Base-by-base conservation (phyloP, 2,329 filamentous ascomycete species). In the Scedosporium boydii region DNA sequence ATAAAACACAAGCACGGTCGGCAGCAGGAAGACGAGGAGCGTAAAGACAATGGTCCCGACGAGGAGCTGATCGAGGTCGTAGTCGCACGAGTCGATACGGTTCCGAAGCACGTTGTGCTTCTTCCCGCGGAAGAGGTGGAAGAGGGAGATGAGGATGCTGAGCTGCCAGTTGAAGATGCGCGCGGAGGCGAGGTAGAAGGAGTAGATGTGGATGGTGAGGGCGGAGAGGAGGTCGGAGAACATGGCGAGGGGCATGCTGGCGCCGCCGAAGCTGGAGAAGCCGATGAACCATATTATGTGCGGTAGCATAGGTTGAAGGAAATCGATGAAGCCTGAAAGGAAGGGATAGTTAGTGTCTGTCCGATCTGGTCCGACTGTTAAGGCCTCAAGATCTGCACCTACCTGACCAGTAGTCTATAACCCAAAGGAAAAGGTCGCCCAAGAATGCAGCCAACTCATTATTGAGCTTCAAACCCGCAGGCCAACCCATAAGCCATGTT, bases 101-200 rank as follows among this genome's bases (percentile, higher is more conserved):
- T 97, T 96, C 65, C 96, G 89, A 23, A 99, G 84, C 16, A 99
- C 89, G 68, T 99, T 99, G 72, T 96, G 89, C 75, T 99, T 99
- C 78, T 97, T 98, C 63, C 95, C 96, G 38, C 93, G 90, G 72
- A 99, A 99, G 9, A 99, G 86, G 73, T 99, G 96, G 75, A 99
- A 99, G n/a, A 99, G 86, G 10, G 93, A 98, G 67, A 93, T 88
- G 66, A 99, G 88, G 65, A 99, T 98, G 3, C 90, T 96, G 65
- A 99, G 86, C 75, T 99, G 95, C 95, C 95, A 99, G 76, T 98
- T 92, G 75, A 93, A 99, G 70, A 99, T 98, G 60, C 95, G 88
- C 2, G 95, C 95, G 7, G 93, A 96, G 16, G 96, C 93, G 63
- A 98, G 88, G 74, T 99, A 99, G 74, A 99, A 99, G 1, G 90